Percentiles rank a stretch among this genome's conserved stretches.
phyloP scores from a whole-genome alignment of 2,329 filamentous ascomycete genomes.

The Penicillium sp. region DNA sequence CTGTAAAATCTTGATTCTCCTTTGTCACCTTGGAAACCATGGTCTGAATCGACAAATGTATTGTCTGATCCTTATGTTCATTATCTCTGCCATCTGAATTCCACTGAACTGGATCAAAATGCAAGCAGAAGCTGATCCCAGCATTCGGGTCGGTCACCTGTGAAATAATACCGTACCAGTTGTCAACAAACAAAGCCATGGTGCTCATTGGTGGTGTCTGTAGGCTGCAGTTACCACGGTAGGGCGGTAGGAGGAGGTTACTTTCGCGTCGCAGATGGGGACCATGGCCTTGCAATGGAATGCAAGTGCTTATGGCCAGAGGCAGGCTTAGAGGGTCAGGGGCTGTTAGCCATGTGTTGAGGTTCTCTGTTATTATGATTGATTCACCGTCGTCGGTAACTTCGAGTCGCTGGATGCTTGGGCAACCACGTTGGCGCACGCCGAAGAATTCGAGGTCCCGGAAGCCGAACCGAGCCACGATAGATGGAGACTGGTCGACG shows the following conservation, averaged over 20 bases:
- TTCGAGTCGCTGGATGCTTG: slow-evolving; percentile 51
- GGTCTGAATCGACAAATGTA: slow-evolving; percentile 33
- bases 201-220: slow-evolving; percentile 28
- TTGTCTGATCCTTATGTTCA: slow-evolving; percentile 16
- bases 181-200: slow-evolving; percentile 2
- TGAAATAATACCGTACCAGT: slow-evolving; percentile 40
- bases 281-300: slow-evolving; percentile 54
- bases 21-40: slow-evolving; percentile 20
- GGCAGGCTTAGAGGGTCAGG: slow-evolving; percentile 32
- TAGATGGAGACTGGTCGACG: slow-evolving; percentile 39
- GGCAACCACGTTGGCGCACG: slow-evolving; percentile 54
- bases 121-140: slow-evolving; percentile 37
- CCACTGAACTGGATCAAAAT: slow-evolving; percentile 29
- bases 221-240: slow-evolving; percentile 42
- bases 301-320: slow-evolving; percentile 44
- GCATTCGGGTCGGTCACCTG: slow-evolving; percentile 35
- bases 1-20: slow-evolving; percentile 52
- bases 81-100: slow-evolving; percentile 1
- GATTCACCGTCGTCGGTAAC: slow-evolving; percentile 50
- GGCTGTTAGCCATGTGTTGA: slow-evolving; percentile 48
- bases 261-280: slow-evolving; percentile 52
- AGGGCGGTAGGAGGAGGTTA: slow-evolving; percentile 47
- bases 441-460: slow-evolving; percentile 54
- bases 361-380: slow-evolving; percentile 59
- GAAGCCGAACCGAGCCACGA: slow-evolving; percentile 53